phyloP scores from a whole-genome alignment of 768 basidiomycete genomes.

The Auricularia cornea region DNA sequence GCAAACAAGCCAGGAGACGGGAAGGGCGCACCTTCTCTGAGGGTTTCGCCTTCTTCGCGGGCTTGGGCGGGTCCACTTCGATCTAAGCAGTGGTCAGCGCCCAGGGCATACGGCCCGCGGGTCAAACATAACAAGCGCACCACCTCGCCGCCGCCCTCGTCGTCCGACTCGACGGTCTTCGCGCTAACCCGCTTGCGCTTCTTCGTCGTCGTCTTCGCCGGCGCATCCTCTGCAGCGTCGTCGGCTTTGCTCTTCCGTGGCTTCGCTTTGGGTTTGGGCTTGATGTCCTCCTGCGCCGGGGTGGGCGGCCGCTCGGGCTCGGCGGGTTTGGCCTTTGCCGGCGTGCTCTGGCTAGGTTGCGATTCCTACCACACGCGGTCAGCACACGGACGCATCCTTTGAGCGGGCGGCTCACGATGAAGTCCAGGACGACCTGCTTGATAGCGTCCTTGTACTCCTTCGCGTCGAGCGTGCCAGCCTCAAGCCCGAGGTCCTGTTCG shows the following conservation, averaged over 20 bases:
- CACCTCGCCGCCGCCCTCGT: constrained; percentile 4
- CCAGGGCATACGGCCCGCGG: too few species aligned
- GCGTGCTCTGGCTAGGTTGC: constrained; percentile 8
- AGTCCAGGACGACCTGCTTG: constrained; percentile 33
- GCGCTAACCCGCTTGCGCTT: constrained; percentile 3
- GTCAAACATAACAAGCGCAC: background rate
- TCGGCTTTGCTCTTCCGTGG: background rate
- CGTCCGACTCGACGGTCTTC: constrained; percentile 7
- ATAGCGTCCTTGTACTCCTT: constrained; percentile 39
- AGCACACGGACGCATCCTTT: background rate
- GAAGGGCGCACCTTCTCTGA: constrained; percentile 7
- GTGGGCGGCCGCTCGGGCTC: background rate
- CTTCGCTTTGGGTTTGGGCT: background rate
- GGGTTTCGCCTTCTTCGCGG: constrained; percentile 13
- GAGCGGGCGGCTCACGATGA: constrained; percentile 4
- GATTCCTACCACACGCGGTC: constrained; percentile 1
- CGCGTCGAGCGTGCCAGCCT: constrained; percentile 34
- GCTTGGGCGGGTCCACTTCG: constrained; percentile 48
- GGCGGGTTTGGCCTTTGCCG: background rate
- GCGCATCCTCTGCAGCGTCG: background rate
- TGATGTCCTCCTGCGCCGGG: background rate
- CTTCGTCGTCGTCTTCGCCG: background rate
- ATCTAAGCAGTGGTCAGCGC: constrained; percentile 37
- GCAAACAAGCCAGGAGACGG: background rate
- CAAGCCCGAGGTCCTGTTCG: constrained; percentile 39